Evolutionary conservation across 169 alveolate species (phyloP).

Genomic region (Amoebophrya sp.): DNA sequence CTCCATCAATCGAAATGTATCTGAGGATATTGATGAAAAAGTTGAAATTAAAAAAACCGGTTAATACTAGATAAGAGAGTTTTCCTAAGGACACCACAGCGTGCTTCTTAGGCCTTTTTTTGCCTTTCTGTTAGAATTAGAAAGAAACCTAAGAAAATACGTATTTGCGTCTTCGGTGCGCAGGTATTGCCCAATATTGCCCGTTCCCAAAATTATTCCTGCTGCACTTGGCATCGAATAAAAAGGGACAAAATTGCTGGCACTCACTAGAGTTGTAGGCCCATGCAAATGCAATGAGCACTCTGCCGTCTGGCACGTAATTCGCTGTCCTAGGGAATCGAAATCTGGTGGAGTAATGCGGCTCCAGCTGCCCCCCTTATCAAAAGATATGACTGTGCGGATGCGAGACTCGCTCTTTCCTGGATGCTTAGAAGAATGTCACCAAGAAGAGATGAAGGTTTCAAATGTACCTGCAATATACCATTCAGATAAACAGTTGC

Average conservation of each 20-base stretch:
- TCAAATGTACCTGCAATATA: too few species aligned
- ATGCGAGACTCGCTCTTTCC: slow-evolving; percentile 37
- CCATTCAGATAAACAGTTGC: too few species aligned
- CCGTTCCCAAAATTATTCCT: slow-evolving; percentile 93
- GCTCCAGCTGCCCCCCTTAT: slow-evolving; percentile 93
- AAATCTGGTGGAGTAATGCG: background rate
- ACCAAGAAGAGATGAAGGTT: too few species aligned
- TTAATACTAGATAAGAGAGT: too few species aligned
- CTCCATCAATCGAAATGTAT: slow-evolving; percentile 90
- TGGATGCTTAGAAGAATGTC: background rate
- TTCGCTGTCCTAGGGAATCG: background rate
- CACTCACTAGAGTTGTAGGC: slow-evolving; percentile 59
- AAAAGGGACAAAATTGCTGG: slow-evolving; percentile 82
- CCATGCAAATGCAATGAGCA: slow-evolving; percentile 91
- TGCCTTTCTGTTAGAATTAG: too few species aligned
- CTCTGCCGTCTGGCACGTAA: slow-evolving; percentile 40
- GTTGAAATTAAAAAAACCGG: too few species aligned
- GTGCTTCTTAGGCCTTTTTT: too few species aligned
- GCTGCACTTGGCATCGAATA: slow-evolving; percentile 88
- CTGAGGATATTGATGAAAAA: too few species aligned
- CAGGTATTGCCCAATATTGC: slow-evolving; percentile 87
- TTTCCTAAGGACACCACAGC: too few species aligned
- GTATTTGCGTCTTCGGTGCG: slow-evolving; percentile 52
- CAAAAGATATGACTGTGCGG: slow-evolving; percentile 88
- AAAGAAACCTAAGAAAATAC: too few species aligned